Percentiles rank a stretch among this genome's conserved stretches.
Evolutionary conservation across 352 stramenopile genomes (phyloP).

Genomic region (Pelagophyceae sp.): DNA sequence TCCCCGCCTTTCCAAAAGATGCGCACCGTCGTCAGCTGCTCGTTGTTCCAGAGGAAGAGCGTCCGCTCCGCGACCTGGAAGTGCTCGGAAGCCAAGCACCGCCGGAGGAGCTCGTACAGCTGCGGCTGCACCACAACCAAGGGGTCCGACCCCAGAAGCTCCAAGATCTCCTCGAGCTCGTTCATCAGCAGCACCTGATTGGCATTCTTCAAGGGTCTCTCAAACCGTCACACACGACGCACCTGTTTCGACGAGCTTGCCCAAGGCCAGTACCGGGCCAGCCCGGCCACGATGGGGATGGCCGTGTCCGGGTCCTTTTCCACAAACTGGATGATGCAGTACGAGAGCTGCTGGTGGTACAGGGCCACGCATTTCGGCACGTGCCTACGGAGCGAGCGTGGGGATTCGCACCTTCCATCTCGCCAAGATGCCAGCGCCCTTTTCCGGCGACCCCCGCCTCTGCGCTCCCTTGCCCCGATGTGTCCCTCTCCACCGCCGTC

Average conservation of each 20-base stretch:
- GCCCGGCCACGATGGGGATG: slow-evolving; percentile 82
- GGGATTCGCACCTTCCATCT: slow-evolving; percentile 87
- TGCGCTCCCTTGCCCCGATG: too few species aligned
- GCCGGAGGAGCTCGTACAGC: slow-evolving; percentile 59
- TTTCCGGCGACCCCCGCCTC: too few species aligned
- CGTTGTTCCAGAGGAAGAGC: slow-evolving; percentile 98
- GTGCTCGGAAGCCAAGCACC: slow-evolving; percentile 83
- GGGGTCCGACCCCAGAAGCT: slow-evolving; percentile 76
- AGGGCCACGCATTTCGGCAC: slow-evolving; percentile 91
- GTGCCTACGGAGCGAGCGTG: too few species aligned
- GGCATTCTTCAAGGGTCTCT: slow-evolving; percentile 97
- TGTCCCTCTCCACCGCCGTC: too few species aligned
- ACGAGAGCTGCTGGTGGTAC: slow-evolving; percentile 97
- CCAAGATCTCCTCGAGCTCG: slow-evolving; percentile 95
- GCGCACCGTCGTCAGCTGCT: slow-evolving; percentile 93
- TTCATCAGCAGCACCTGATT: slow-evolving; percentile 94
- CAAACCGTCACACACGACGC: slow-evolving; percentile 93
- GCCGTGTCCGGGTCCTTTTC: slow-evolving; percentile 96
- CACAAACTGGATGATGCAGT: slow-evolving; percentile 99
- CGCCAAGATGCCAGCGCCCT: slow-evolving; percentile 48
- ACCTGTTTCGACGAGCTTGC: slow-evolving; percentile 83
- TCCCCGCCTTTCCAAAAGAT: too few species aligned
- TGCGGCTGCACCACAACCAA: slow-evolving; percentile 57
- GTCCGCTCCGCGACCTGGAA: slow-evolving; percentile 92
- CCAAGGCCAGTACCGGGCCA: slow-evolving; percentile 91